Base-by-base conservation (phyloP, 148 eudicot genomes). In the Drosera capensis region DNA sequence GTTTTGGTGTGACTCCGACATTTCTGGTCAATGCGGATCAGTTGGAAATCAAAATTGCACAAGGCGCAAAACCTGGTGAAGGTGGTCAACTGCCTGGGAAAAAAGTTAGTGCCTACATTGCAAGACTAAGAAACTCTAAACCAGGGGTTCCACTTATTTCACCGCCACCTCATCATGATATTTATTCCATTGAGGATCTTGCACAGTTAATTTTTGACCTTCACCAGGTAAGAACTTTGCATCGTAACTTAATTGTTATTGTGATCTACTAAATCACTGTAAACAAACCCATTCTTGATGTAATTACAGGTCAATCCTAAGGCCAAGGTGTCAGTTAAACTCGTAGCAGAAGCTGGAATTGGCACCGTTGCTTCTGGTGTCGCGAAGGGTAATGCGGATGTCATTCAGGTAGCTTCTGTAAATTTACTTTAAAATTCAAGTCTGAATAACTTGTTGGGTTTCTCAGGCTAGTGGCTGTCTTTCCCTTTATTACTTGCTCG, bases 41-140 rank as follows among this genome's bases (percentile, higher is more conserved):
- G 59, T 56, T 90, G 52, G 99, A 90, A 73, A 90, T 90, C 48
- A 90, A 90, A 68, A 72, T 90, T 63, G 95, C 99, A 13, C 99
- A 90, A 68, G 99, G 99, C 68, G 99, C 99, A 58, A 90, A 90
- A 73, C 99, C 99, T 58, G 99, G 99, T 64, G 99, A 90, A 78
- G 99, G 99, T 20, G 99, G 99, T 1, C 99, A 90, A 64, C 63
- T 90, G 55, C 99, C 99, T n/a, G 99, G 99, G 52, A 76, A 85
- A 55, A 90, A 90, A 90, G 99, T 90, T 48, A 90, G 99, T 49
- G 99, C 99, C 17, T 90, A 90, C 71, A 90, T 90, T 72, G 99
- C 99, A 48, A 80, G 99, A 67, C 63, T 90, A 50, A 73, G 99
- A 61, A 90, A 78, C 57, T 90, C 99, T 2, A 90, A 90, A 70